Percentiles rank a stretch among this genome's conserved stretches.
phyloP scores from a whole-genome alignment of 2,329 filamentous ascomycete genomes.

The Colletotrichum tropicicola region DNA sequence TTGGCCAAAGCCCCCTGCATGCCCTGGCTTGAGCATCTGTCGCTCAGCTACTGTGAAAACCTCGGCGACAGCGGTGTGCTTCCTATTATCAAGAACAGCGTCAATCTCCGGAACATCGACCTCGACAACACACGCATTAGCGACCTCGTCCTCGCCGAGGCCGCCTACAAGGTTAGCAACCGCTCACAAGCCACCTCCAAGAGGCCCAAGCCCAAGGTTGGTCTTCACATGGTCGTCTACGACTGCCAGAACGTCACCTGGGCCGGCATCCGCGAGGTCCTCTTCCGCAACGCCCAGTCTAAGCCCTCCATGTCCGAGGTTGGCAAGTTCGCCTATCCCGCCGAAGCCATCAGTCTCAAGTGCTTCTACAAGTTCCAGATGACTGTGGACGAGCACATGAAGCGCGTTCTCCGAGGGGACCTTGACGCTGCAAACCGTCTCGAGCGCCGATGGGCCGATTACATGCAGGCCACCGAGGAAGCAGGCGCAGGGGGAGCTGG shows the following conservation, averaged over 20 bases:
- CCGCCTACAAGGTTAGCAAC: slow-evolving; percentile 78
- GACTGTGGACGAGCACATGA: slow-evolving; percentile 93
- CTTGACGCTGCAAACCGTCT: slow-evolving; percentile 78
- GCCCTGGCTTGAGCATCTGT: slow-evolving; percentile 77
- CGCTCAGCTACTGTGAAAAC: slow-evolving; percentile 89
- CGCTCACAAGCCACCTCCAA: slow-evolving; percentile 61
- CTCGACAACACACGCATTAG: slow-evolving; percentile 95
- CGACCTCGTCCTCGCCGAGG: slow-evolving; percentile 86
- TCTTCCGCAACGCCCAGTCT: slow-evolving; percentile 84
- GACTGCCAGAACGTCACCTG: slow-evolving; percentile 94
- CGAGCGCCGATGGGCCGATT: slow-evolving; percentile 91
- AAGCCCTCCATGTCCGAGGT: slow-evolving; percentile 56
- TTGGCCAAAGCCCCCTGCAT: slow-evolving; percentile 82
- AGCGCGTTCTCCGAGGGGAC: slow-evolving; percentile 82
- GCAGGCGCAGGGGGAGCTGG: slow-evolving; percentile 75
- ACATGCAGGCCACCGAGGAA: slow-evolving; percentile 92
- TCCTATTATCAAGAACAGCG: slow-evolving; percentile 80
- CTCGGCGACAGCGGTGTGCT: slow-evolving; percentile 87
- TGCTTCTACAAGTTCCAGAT: slow-evolving; percentile 97
- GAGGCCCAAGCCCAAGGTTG: slow-evolving; percentile 59
- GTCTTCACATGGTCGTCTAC: slow-evolving; percentile 83
- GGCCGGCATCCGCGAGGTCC: slow-evolving; percentile 87
- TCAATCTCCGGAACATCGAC: slow-evolving; percentile 74
- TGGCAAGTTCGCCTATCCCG: slow-evolving; percentile 66
- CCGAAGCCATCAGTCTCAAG: slow-evolving; percentile 85